Evolutionary conservation across 768 basidiomycete species (phyloP).

Genomic region (Trametes cubensis): DNA sequence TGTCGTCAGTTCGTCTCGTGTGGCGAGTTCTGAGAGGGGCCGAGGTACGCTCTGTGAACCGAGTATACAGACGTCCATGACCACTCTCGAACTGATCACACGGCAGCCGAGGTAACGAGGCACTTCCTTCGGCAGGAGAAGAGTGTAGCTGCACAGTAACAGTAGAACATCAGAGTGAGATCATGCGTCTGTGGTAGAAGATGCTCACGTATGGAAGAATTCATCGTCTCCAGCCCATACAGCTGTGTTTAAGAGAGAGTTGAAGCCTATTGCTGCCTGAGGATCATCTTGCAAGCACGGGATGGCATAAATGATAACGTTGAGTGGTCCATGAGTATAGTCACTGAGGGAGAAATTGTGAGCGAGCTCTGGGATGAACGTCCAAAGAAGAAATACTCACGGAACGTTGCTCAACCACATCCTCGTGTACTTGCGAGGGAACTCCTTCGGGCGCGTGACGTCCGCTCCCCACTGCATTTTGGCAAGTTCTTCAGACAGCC

Average conservation of each 20-base stretch:
- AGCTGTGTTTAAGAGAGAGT: slow-evolving; percentile 34
- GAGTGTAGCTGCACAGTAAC: slow-evolving; percentile 31
- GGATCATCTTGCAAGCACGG: slow-evolving; percentile 32
- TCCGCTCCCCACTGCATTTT: slow-evolving; percentile 35
- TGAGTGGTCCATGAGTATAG: slow-evolving; percentile 37
- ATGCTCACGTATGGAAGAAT: slow-evolving; percentile 34
- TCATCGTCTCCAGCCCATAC: slow-evolving; percentile 36
- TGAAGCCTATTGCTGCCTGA: slow-evolving; percentile 33
- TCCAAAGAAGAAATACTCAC: slow-evolving; percentile 24
- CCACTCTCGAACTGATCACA: slow-evolving; percentile 27
- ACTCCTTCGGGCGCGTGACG: slow-evolving; percentile 28
- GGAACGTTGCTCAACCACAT: slow-evolving; percentile 42
- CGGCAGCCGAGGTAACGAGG: slow-evolving; percentile 35
- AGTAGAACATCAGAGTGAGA: not conserved
- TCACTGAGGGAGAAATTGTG: slow-evolving; percentile 27
- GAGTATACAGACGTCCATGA: slow-evolving; percentile 16
- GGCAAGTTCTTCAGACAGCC: slow-evolving; percentile 34
- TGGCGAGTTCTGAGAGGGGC: slow-evolving; percentile 27
- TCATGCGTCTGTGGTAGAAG: not conserved
- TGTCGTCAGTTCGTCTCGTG: slow-evolving; percentile 34
- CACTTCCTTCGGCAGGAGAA: slow-evolving; percentile 35
- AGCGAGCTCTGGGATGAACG: not conserved
- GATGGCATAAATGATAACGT: slow-evolving; percentile 32
- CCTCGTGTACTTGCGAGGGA: slow-evolving; percentile 37
- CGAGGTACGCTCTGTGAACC: not conserved